phyloP scores from a whole-genome alignment of 257 asterid species.

The Gentiana dahurica region DNA sequence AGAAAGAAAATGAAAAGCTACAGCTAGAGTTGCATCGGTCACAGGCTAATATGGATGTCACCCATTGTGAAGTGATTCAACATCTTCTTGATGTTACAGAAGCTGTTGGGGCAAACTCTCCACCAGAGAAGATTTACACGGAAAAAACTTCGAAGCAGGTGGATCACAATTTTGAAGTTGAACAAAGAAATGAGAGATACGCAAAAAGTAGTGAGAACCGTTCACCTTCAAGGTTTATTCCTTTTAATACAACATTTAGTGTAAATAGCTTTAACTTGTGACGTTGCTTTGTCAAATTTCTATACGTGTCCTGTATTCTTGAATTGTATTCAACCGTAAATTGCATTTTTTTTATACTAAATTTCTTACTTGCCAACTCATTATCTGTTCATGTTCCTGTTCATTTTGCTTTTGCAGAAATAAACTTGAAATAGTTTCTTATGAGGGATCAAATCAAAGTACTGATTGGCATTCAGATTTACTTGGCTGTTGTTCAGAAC shows the following conservation, averaged over 20 bases:
- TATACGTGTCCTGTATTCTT: not conserved
- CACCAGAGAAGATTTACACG: slow-evolving; percentile 32
- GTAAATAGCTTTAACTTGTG: not conserved
- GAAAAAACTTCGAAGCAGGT: slow-evolving; percentile 34
- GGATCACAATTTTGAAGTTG: slow-evolving; percentile 28
- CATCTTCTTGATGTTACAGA: slow-evolving; percentile 85
- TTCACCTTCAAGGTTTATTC: slow-evolving; percentile 54
- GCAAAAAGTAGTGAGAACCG: slow-evolving; percentile 33
- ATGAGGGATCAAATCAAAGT: slow-evolving; percentile 32
- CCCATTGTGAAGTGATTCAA: slow-evolving; percentile 85
- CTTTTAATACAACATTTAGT: not conserved
- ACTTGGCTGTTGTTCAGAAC: slow-evolving; percentile 89
- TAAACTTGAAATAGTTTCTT: slow-evolving; percentile 45
- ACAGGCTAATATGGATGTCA: slow-evolving; percentile 66
- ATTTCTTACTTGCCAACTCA: not conserved
- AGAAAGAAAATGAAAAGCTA: slow-evolving; percentile 71
- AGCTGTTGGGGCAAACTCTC: slow-evolving; percentile 55
- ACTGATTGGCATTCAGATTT: slow-evolving; percentile 83
- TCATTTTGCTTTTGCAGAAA: slow-evolving; percentile 32
- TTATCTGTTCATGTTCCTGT: not conserved
- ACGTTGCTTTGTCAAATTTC: not conserved
- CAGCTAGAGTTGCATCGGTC: slow-evolving; percentile 74
- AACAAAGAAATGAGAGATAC: slow-evolving; percentile 23
- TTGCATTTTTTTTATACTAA: not conserved
- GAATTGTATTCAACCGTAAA: no score